phyloP scores from a whole-genome alignment of 106 monocot genomes.

The Dendrobium nobile region DNA sequence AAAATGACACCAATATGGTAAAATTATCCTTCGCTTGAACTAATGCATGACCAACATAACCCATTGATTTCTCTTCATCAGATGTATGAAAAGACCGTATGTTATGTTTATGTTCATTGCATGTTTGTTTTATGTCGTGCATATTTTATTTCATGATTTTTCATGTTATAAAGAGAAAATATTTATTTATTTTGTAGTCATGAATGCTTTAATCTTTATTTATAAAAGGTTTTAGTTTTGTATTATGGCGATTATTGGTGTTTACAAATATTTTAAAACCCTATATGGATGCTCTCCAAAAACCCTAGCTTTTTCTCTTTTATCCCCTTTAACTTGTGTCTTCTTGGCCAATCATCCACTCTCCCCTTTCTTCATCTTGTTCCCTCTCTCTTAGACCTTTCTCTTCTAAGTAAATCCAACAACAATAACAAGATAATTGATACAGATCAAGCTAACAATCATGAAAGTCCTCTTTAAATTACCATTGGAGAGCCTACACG shows the following conservation, averaged over 20 bases:
- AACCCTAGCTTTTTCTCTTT: background rate
- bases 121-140: background rate
- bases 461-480: too few species aligned
- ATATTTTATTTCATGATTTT: background rate
- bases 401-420: background rate
- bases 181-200: background rate
- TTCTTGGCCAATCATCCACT: background rate
- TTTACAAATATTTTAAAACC: background rate
- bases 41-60: background rate
- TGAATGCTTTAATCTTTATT: background rate
- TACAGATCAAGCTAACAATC: too few species aligned
- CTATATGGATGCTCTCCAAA: background rate
- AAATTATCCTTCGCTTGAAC: background rate
- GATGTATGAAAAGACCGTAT: background rate
- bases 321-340: background rate
- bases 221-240: background rate
- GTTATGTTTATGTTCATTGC: background rate
- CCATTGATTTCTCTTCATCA: background rate
- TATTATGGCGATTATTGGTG: background rate
- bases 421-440: background rate
- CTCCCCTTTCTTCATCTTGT: too few species aligned
- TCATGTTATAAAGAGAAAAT: background rate
- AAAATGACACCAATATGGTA: slow-evolving; percentile 38
- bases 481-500: too few species aligned
- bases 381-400: background rate